Evolutionary conservation across 2,329 filamentous ascomycete species (phyloP).

Genomic region (Cladorrhinum sp.): DNA sequence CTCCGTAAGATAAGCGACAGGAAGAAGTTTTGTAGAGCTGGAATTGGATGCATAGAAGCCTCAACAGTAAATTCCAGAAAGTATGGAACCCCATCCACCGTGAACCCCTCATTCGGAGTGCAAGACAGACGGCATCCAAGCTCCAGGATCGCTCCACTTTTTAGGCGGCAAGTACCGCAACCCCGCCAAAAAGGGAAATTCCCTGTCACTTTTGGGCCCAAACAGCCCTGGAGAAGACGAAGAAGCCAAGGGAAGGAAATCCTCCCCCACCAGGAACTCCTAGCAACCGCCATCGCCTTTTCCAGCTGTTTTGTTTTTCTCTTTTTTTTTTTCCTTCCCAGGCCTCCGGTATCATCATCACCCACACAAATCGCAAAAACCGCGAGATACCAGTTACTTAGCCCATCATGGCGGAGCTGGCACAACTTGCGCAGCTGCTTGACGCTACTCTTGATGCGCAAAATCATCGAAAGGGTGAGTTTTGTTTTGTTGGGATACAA

Average conservation of each 20-base stretch:
- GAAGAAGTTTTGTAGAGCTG: no score
- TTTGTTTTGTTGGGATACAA: background rate
- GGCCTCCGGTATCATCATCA: constrained; percentile 5
- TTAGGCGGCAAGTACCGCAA: background rate
- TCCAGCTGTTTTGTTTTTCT: constrained; percentile 19
- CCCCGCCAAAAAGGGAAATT: background rate
- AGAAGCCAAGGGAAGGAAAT: background rate
- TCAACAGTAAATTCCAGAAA: background rate
- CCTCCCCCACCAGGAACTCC: constrained; percentile 19
- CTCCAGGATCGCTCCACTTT: background rate
- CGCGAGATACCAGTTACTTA: background rate
- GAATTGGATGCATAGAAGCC: no score
- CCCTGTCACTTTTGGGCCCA: background rate
- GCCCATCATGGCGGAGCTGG: constrained; percentile 52
- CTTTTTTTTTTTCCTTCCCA: background rate
- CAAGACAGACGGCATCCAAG: background rate
- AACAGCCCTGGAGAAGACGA: background rate
- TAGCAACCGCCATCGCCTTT: constrained; percentile 20
- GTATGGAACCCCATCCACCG: background rate
- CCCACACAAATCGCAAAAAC: constrained; percentile 5
- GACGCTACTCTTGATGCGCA: constrained; percentile 85
- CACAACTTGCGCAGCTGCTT: constrained; percentile 73
- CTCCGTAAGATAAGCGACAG: no score
- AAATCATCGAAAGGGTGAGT: constrained; percentile 81
- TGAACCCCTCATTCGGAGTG: background rate